Percentiles rank a stretch among this genome's conserved stretches.
These are phyloP conservation scores for Petunia hybrid DNA, from an alignment of 305 asterid genomes.

Conservation along the genomic window DNA sequence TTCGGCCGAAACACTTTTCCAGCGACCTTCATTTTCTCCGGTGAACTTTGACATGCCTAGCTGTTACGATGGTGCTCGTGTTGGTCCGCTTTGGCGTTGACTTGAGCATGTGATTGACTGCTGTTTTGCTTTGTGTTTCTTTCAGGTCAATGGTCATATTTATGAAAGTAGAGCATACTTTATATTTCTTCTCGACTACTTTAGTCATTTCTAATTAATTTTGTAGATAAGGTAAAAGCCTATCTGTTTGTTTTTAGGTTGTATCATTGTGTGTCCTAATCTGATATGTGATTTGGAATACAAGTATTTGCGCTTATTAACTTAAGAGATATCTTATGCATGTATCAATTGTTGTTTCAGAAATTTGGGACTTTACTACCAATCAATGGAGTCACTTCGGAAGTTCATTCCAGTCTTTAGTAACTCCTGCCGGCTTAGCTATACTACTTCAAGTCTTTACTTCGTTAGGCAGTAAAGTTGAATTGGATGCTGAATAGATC, in stretches of 20 bases:
- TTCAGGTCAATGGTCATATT: slow-evolving; percentile 11
- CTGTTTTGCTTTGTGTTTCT: slow-evolving; percentile 2
- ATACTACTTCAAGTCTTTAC: slow-evolving; percentile 3
- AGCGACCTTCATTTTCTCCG: too few relatives aligned
- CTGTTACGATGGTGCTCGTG: too few relatives aligned
- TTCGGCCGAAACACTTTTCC: too few relatives aligned
- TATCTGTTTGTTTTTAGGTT: neutral
- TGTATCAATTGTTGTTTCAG: neutral
- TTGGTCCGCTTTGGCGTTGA: too few relatives aligned
- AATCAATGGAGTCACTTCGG: slow-evolving; percentile 18
- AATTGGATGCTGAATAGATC: neutral
- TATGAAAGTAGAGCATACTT: neutral
- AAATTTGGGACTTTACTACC: neutral
- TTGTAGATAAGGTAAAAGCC: neutral
- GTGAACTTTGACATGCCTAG: too few relatives aligned
- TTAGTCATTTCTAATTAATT: slow-evolving; percentile 1
- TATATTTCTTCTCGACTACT: neutral
- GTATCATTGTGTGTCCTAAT: neutral
- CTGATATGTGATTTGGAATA: slow-evolving; percentile 14
- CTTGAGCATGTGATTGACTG: neutral
- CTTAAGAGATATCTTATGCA: neutral
- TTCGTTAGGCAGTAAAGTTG: neutral
- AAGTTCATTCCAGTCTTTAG: slow-evolving; percentile 1
- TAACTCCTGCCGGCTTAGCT: neutral
- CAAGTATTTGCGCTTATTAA: neutral